These are phyloP conservation scores for Aspergillus awamori DNA, from an alignment of 2,329 filamentous ascomycete species.

Conservation along the genomic window DNA sequence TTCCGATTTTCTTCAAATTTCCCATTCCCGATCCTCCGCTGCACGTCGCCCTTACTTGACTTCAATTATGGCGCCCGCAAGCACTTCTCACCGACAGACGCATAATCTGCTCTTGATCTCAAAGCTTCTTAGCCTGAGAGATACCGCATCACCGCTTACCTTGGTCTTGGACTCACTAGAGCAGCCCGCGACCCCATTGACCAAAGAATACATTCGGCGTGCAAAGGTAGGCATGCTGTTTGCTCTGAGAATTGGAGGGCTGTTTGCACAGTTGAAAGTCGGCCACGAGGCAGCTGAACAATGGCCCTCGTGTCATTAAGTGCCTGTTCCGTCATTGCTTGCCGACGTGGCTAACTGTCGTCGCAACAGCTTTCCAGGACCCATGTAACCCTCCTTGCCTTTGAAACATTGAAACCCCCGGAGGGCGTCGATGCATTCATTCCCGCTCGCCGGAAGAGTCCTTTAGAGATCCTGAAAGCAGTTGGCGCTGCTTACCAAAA, in stretches of 20 bases:
- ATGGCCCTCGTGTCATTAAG: too few relatives aligned
- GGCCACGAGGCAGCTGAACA: too few relatives aligned
- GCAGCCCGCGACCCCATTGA: constrained; percentile 71
- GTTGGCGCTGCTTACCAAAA: constrained; percentile 50
- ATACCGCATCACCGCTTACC: constrained; percentile 82
- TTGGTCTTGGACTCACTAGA: constrained; percentile 83
- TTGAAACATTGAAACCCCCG: constrained; percentile 70
- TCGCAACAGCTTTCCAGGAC: constrained; percentile 55
- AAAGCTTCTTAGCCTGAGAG: constrained; percentile 75
- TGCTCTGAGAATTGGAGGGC: not conserved
- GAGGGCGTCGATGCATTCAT: constrained; percentile 69
- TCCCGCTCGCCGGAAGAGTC: constrained; percentile 61
- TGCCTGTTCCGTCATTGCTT: not conserved
- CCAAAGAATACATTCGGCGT: constrained; percentile 73
- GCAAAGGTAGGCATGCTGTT: constrained; percentile 63
- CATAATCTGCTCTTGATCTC: constrained; percentile 84
- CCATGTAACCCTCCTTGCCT: constrained; percentile 75
- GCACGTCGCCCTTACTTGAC: not conserved
- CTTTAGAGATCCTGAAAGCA: constrained; percentile 61
- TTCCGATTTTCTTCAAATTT: constrained; percentile 1
- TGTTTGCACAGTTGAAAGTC: too few relatives aligned
- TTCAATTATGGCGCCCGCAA: constrained; percentile 38
- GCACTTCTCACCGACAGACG: constrained; percentile 68
- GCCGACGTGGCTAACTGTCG: not conserved
- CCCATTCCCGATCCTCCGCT: not conserved